These are phyloP conservation scores for Aurantiochytrium sp. DNA, from an alignment of 108 stramenopile species.

Conservation along the genomic window DNA sequence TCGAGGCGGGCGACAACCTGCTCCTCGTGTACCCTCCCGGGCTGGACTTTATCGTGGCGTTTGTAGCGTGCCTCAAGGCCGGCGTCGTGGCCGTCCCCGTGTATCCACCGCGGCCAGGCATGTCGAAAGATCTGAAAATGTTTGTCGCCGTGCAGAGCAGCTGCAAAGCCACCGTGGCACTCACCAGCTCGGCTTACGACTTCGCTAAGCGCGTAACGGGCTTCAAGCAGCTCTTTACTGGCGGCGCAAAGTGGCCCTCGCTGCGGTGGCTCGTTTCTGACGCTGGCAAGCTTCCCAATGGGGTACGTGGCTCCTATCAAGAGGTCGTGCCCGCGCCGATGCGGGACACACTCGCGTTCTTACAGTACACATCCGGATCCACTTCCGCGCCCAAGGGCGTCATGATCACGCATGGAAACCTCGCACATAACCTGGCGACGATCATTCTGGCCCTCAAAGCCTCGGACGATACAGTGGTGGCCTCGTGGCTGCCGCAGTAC, in stretches of 20 bases:
- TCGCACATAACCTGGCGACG: conserved; percentile 79
- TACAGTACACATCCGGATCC: conserved; percentile 94
- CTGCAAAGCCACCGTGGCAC: conserved; percentile 70
- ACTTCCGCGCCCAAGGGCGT: conserved; percentile 93
- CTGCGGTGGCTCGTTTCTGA: conserved; percentile 37
- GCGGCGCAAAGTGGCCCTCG: conserved; percentile 1
- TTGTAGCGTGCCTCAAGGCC: conserved; percentile 85
- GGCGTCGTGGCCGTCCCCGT: conserved; percentile 82
- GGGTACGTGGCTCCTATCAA: not conserved
- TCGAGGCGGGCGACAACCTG: conserved; percentile 57
- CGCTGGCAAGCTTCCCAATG: conserved; percentile 24
- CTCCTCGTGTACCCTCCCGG: conserved; percentile 92
- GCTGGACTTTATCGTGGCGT: conserved; percentile 83
- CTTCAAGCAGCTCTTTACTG: conserved; percentile 19
- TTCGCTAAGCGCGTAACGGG: conserved; percentile 57
- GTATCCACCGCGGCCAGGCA: conserved; percentile 85
- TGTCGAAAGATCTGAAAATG: conserved; percentile 30
- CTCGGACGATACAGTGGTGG: conserved; percentile 67
- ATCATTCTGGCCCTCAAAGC: conserved; percentile 66
- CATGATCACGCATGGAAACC: conserved; percentile 66
- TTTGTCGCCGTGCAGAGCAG: conserved; percentile 65
- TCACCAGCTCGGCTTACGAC: conserved; percentile 76
- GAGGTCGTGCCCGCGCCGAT: not conserved
- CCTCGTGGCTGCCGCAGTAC: conserved; percentile 98
- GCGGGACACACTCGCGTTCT: conserved; percentile 66